Conservation (phyloP, 2,329 filamentous ascomycete genomes). For the Phialemonium atrogriseum region DNA sequence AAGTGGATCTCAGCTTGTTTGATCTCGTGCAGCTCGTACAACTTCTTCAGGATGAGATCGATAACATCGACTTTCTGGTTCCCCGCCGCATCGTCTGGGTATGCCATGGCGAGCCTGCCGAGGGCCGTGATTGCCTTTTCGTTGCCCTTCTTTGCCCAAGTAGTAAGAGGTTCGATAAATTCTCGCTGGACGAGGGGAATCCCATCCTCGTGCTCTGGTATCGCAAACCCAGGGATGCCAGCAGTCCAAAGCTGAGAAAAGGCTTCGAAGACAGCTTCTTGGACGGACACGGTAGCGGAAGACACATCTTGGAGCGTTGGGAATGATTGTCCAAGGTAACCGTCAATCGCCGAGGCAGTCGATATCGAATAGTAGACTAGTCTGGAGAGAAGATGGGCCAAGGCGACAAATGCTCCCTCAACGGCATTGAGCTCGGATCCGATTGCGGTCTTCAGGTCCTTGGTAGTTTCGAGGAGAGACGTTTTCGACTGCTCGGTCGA, state of each 20-base stretch:
- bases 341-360: background rate
- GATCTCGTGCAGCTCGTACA: constrained; percentile 75
- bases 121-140: constrained; percentile 76
- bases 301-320: constrained; percentile 14
- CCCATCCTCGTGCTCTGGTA: constrained; percentile 13
- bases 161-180: constrained; percentile 54
- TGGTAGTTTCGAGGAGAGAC: constrained; percentile 35
- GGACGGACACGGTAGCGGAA: constrained; percentile 22
- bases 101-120: constrained; percentile 64
- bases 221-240: constrained; percentile 21
- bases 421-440: constrained; percentile 35
- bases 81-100: constrained; percentile 20
- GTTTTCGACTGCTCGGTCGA: constrained; percentile 29
- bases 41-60: constrained; percentile 51
- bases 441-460: constrained; percentile 40
- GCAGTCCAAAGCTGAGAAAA: constrained; percentile 36
- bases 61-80: constrained; percentile 33
- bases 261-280: constrained; percentile 35
- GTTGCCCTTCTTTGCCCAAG: constrained; percentile 68
- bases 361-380: constrained; percentile 29
- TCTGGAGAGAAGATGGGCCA: constrained; percentile 34
- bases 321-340: too few species aligned
- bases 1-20: constrained; percentile 86
- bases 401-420: constrained; percentile 38
- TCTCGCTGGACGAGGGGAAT: constrained; percentile 22